Evolutionary conservation across 1,284 basidiomycete genomes (phyloP).

Genomic region (Tilletiaria anomala): DNA sequence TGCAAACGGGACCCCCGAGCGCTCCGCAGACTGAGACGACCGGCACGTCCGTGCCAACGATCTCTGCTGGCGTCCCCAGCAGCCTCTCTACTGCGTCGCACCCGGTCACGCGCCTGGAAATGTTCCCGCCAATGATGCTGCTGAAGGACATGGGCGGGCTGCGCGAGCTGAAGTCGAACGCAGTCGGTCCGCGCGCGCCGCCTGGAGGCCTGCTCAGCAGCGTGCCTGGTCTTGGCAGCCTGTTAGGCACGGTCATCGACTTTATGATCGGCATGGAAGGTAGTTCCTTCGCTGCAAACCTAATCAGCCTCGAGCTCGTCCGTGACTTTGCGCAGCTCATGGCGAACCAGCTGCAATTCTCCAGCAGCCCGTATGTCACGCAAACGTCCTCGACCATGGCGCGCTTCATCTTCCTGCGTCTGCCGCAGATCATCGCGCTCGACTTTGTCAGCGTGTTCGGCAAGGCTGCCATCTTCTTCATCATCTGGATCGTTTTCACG

Average conservation of each 20-base stretch:
- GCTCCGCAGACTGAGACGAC: neutral
- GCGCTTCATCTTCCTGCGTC: conserved; percentile 13
- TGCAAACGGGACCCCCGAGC: neutral
- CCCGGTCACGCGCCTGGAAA: conserved; percentile 14
- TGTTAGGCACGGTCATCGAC: conserved; percentile 27
- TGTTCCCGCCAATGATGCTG: conserved; percentile 32
- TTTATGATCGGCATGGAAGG: conserved; percentile 30
- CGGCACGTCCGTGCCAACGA: neutral
- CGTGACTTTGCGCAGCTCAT: conserved; percentile 28
- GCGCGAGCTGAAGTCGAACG: conserved; percentile 33
- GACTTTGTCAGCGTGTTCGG: conserved; percentile 30
- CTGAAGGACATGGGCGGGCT: conserved; percentile 16
- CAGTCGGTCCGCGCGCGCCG: conserved; percentile 25
- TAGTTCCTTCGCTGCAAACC: conserved; percentile 19
- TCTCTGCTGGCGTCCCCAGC: conserved; percentile 2
- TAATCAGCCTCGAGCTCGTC: conserved; percentile 23
- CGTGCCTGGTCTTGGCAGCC: conserved; percentile 5
- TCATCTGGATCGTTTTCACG: conserved; percentile 16
- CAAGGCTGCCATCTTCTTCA: conserved; percentile 20
- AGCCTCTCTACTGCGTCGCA: conserved; percentile 4
- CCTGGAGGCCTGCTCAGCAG: conserved; percentile 19
- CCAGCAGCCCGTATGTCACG: conserved; percentile 1
- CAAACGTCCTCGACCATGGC: neutral
- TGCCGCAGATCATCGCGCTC: conserved; percentile 22
- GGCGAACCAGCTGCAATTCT: conserved; percentile 19